Percentiles rank a stretch among this genome's conserved stretches.
Conservation (phyloP, 2,329 filamentous ascomycete species). For the Diaporthe destruens region DNA sequence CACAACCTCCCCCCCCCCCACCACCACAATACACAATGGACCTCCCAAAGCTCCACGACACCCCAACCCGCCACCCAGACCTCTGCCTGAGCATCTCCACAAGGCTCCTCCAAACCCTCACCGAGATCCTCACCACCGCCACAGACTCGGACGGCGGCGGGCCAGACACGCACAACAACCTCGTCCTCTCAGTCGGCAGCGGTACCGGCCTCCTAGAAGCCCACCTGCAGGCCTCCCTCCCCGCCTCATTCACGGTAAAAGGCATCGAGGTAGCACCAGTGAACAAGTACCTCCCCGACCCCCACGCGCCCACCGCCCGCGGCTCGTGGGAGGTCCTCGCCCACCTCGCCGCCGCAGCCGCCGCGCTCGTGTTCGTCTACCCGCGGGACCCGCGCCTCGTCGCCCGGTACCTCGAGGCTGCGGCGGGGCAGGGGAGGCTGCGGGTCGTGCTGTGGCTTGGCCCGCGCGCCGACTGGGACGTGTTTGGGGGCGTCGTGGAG, state of each 20-base stretch:
- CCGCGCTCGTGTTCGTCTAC: constrained; percentile 38
- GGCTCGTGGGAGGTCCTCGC: constrained; percentile 38
- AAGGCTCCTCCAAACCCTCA: constrained; percentile 26
- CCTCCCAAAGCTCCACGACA: constrained; percentile 13
- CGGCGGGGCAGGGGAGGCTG: background rate
- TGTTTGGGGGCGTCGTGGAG: constrained; percentile 25
- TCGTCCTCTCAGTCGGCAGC: constrained; percentile 40
- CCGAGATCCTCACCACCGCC: constrained; percentile 11
- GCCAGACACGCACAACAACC: background rate
- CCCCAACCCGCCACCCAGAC: constrained; percentile 31
- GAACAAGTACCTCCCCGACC: constrained; percentile 38
- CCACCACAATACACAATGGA: background rate
- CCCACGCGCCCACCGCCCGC: constrained; percentile 24
- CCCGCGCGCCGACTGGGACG: constrained; percentile 36
- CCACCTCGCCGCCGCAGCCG: background rate
- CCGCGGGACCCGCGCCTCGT: constrained; percentile 35
- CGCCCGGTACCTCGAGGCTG: constrained; percentile 17
- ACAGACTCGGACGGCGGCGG: background rate
- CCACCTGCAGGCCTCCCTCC: constrained; percentile 29
- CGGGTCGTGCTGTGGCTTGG: constrained; percentile 35
- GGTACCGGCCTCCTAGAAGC: constrained; percentile 41
- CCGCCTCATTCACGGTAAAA: background rate
- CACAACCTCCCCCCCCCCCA: background rate
- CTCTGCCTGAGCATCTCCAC: constrained; percentile 40
- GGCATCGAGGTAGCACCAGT: constrained; percentile 34